phyloP scores from a whole-genome alignment of 768 basidiomycete genomes.

The Boletus huronensis region DNA sequence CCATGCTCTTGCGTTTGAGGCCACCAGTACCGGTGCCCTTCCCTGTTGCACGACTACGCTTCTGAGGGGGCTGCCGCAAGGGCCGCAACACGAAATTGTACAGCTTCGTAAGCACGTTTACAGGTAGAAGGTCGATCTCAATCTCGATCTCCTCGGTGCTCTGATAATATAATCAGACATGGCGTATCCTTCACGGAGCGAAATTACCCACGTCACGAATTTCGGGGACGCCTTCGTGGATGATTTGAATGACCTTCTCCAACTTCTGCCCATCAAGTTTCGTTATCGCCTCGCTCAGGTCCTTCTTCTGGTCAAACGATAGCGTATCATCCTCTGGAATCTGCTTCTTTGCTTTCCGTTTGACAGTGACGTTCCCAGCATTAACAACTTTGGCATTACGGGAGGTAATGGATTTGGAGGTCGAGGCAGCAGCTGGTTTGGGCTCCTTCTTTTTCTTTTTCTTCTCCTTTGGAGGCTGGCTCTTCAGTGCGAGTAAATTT shows the following conservation, averaged over 20 bases:
- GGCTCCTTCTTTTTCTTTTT: conserved; percentile 70
- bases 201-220: conserved; percentile 77
- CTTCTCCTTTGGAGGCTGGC: conserved; percentile 55
- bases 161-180: conserved; percentile 38
- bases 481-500: conserved; percentile 63
- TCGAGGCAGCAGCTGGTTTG: conserved; percentile 54
- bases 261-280: conserved; percentile 79
- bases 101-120: conserved; percentile 82
- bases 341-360: conserved; percentile 62
- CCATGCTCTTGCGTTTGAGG: conserved; percentile 92
- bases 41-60: conserved; percentile 56
- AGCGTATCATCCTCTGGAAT: conserved; percentile 76
- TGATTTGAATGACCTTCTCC: conserved; percentile 91
- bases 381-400: conserved; percentile 46
- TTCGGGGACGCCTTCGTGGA: conserved; percentile 90
- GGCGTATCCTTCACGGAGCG: conserved; percentile 7
- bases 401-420: conserved; percentile 52
- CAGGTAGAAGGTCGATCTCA: conserved; percentile 90
- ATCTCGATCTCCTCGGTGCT: conserved; percentile 98
- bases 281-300: conserved; percentile 91
- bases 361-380: conserved; percentile 43
- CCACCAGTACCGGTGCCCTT: conserved; percentile 89
- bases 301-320: conserved; percentile 97
- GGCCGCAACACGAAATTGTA: conserved; percentile 95
- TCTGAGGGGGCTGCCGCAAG: conserved; percentile 60